Conservation (phyloP, 805 yeast genomes). For the Ogataea saltuana region DNA sequence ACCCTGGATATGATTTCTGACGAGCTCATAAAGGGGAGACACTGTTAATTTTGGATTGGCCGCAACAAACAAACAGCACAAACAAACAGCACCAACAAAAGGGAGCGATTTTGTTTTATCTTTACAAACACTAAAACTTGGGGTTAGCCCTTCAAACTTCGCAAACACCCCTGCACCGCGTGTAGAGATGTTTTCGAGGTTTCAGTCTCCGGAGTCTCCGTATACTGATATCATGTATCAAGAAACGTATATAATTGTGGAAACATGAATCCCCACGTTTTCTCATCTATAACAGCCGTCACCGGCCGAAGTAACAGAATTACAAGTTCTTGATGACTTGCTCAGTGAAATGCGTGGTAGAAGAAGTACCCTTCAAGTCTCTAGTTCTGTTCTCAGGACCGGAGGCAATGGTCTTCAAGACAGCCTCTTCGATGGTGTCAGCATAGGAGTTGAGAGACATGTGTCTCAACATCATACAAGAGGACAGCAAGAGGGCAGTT, state of each 20-base stretch:
- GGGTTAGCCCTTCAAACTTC: no score
- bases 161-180: no score
- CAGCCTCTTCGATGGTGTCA: constrained; percentile 84
- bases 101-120: no score
- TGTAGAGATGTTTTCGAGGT: no score
- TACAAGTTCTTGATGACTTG: constrained; percentile 81
- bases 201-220: no score
- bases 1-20: constrained; percentile 38
- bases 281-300: background rate
- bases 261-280: no score
- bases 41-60: background rate
- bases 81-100: no score
- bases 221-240: no score
- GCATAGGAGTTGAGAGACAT: constrained; percentile 87
- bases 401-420: constrained; percentile 84
- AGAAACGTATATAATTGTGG: no score
- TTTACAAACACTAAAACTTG: no score
- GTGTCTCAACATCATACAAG: constrained; percentile 99
- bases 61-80: background rate
- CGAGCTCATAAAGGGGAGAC: constrained; percentile 19
- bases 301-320: constrained; percentile 11
- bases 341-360: constrained; percentile 87
- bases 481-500: constrained; percentile 92
- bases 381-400: constrained; percentile 96
- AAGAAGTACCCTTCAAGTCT: constrained; percentile 90